Evolutionary conservation across 805 yeast genomes (phyloP), one percentile per base, ranked within the genome.

Genomic region (Candida lessepsii): DNA sequence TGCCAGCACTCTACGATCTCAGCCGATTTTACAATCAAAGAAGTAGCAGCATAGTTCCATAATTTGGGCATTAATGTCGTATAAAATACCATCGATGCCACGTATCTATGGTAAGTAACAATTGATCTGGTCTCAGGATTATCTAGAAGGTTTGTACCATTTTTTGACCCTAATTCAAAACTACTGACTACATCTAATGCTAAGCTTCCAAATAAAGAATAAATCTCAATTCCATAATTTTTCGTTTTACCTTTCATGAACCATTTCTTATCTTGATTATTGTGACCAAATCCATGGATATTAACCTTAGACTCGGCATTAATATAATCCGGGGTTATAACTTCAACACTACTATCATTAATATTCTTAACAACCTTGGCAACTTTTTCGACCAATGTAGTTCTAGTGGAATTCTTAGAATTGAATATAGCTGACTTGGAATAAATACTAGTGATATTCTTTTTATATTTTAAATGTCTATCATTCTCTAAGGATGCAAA

Each of bases 151-250:
- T 74, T 57, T 1, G 77, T 63, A 13, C 80, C 72, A 40, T 70
- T 65, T 7, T 63, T 57, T 0, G 55, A 47, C 0, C 90, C 90
- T 43, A 80, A 68, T 41, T 78, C 78, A 51, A 81, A 80, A 15
- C 73, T 71, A 1, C 81, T 71, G 1, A 82, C 78, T 3, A 78
- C 81, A 50, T 83, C 89, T 79, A 83, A 76, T 4, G 90, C 89
- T 51, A 83, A 64, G 13, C 81, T 63, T n/a, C 80, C 80, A 66
- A 82, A 83, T n/a, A 83, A 55, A 14, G 76, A 67, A 49, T 77
- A 79, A 2, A 77, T 81, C 37, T 83, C 83, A 28, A 68, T 61
- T 10, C 69, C 70, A 28, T 81, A 51, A 23, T 72, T 60, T 9
- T 47, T 45, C 3, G 47, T 23, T 11, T 50, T 44, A 13, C 39